Evolutionary conservation across 352 stramenopile genomes (phyloP), one percentile per base, ranked within the genome.

Genomic region (Pythium phragmitis): DNA sequence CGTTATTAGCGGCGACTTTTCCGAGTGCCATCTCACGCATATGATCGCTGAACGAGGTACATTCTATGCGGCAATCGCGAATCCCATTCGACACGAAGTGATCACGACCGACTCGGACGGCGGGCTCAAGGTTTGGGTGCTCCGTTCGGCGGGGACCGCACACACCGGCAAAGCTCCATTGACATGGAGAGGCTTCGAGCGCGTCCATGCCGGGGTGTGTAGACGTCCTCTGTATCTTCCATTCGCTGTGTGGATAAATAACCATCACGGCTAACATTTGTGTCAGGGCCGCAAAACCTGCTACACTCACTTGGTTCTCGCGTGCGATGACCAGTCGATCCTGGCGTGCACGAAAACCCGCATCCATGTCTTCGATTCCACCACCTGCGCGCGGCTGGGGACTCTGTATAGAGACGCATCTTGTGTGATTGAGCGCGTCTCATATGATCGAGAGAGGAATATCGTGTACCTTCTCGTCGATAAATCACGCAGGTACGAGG

Each of bases 81-180:
- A 88, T 67, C n/a, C 65, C 9, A 36, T 63, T 43, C 74, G 79
- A 33, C 66, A 68, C 30, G 77, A 86, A 47, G 50, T 86, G 28
- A 68, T 86, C 56, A 85, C 79, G 33, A 62, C 73, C 6, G 79
- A 88, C 49, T 72, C 76, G 2, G 71, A 82, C 13, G 79, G 79
- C 23, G 76, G 79, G 6, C 63, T 86, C n/a, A 84, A 83, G 57
- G 73, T 82, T 3, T 88, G 79, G 76, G 68, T 67, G 19, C 48
- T 86, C 6, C 73, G 76, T 8, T 60, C 72, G 4, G 57, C 72
- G 6, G 45, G 63, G n/a, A 16, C 37, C n/a, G 1, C 6, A 26
- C 23, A 33, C 34, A 52, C 41, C 36, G 30, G 2, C 9, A 50
- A 30, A 3, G 39, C 47, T 5, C 21, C 26, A 26, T 23, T 26